Evolutionary conservation across 2,329 filamentous ascomycete species (phyloP).

Genomic region (Decorospora gaudefroyi): DNA sequence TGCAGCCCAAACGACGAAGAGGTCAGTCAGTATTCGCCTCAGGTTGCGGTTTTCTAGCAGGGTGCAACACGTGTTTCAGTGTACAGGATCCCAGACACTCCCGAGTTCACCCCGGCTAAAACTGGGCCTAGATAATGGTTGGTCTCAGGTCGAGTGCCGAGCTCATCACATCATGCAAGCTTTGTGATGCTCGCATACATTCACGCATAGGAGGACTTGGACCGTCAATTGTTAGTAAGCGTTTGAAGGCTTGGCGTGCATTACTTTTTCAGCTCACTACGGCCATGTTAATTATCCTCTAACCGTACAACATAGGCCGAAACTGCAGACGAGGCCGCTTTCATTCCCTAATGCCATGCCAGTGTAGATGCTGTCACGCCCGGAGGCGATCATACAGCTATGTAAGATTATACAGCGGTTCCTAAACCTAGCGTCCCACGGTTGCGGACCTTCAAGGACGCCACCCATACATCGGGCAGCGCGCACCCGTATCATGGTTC

Average conservation of each 20-base stretch:
- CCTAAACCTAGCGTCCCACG: constrained; percentile 12
- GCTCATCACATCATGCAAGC: constrained; percentile 19
- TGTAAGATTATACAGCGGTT: constrained; percentile 13
- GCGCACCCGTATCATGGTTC: constrained; percentile 3
- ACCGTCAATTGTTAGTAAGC: constrained; percentile 2
- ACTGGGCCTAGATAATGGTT: constrained; percentile 5
- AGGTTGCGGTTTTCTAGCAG: constrained; percentile 4
- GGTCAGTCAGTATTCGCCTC: constrained; percentile 10
- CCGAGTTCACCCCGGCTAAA: constrained; percentile 19
- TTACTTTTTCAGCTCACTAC: constrained; percentile 5
- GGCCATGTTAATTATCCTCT: constrained; percentile 4
- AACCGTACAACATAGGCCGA: constrained; percentile 9
- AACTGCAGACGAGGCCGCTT: constrained; percentile 5
- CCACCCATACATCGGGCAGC: constrained; percentile 3
- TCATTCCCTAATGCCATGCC: constrained; percentile 6
- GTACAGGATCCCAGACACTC: constrained; percentile 29
- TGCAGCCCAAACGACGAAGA: neutral
- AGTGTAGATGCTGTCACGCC: constrained; percentile 3
- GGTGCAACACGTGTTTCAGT: constrained; percentile 28
- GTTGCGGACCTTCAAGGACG: neutral
- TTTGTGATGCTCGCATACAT: constrained; percentile 4
- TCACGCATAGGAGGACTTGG: constrained; percentile 4
- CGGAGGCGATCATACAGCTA: constrained; percentile 8
- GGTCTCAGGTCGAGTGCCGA: constrained; percentile 11
- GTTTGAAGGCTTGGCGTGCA: constrained; percentile 12